Base-by-base conservation (phyloP, 176 grass and related monocot genomes). In the Oryza meyeriana region DNA sequence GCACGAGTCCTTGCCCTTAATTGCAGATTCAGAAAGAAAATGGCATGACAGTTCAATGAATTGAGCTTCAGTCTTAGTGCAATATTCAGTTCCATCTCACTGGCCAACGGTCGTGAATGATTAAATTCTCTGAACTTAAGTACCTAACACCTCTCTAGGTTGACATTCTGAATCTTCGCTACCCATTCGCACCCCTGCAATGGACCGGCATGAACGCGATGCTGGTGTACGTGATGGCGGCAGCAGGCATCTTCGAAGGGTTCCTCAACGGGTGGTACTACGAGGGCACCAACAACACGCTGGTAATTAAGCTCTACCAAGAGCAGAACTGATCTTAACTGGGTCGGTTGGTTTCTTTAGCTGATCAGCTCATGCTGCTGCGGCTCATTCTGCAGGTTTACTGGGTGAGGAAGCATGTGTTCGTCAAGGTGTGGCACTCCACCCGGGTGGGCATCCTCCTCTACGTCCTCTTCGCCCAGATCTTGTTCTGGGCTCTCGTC, bases 181-280 rank as follows among this genome's bases (percentile, higher is more conserved):
- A 76, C 69, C 9, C 44, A 1, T 98, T 98, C 13, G 81, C 68
- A 2, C 95, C 84, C 10, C 61, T 94, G 66, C 84, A 85, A 16
- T 98, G 95, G 95, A 91, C 93, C 71, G 95, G 95, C 67, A 94
- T 88, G 95, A 98, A 98, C 44, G 95, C 95, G 2, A 98, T 98
- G 95, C 90, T 98, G 3, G 92, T 98, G 35, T 98, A 94, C 84
- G 92, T 98, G 59, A 98, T 98, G 95, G 95, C 92, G 0, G 95
- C 95, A 0, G 95, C 34, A 61, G 95, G 95, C 75, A 89, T 98
- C 71, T 98, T 98, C n/a, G 95, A 98, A 75, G 90, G 95, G 9
- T 98, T 98, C 85, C 85, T 98, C 22, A 98, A 94, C 69, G 95
- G 95, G 8, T 98, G 95, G 95, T 98, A 93, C 70, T 94, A 98